Evolutionary conservation across 2,329 filamentous ascomycete species (phyloP).

Genomic region (Nemania bipapillata): DNA sequence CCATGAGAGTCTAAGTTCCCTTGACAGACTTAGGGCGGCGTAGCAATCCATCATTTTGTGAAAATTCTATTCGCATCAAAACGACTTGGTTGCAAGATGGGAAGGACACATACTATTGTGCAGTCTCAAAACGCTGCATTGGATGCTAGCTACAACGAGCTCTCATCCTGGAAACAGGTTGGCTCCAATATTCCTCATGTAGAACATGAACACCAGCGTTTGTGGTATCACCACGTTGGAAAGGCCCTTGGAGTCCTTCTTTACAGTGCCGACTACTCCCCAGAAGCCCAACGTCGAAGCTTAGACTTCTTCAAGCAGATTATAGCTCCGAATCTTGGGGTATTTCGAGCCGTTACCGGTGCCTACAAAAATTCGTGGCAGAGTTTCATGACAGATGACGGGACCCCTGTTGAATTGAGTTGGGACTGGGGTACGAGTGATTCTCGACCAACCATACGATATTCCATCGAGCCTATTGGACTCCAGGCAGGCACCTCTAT

Average conservation of each 20-base stretch:
- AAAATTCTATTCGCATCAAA: not conserved
- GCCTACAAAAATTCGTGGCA: not conserved
- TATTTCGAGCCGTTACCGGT: not conserved
- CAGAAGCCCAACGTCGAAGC: constrained; percentile 13
- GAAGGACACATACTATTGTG: not conserved
- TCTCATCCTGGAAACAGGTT: constrained; percentile 16
- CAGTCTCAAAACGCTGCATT: constrained; percentile 6
- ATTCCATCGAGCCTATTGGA: constrained; percentile 30
- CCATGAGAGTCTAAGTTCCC: not conserved
- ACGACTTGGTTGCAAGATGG: not conserved
- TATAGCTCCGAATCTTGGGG: constrained; percentile 22
- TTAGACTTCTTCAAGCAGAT: constrained; percentile 17
- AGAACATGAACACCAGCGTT: not conserved
- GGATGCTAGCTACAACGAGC: constrained; percentile 2
- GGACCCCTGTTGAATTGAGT: constrained; percentile 26
- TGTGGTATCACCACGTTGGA: constrained; percentile 25
- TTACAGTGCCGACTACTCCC: constrained; percentile 18
- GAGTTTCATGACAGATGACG: constrained; percentile 35
- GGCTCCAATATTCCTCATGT: not conserved
- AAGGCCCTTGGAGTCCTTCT: constrained; percentile 20
- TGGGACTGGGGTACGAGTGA: constrained; percentile 30
- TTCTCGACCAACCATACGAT: constrained; percentile 20
- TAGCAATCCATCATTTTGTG: not conserved
- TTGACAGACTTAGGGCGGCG: not conserved
- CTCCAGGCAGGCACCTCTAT: constrained; percentile 8